Conservation (phyloP, 2,329 filamentous ascomycete genomes). For the Claviceps digitariae region DNA sequence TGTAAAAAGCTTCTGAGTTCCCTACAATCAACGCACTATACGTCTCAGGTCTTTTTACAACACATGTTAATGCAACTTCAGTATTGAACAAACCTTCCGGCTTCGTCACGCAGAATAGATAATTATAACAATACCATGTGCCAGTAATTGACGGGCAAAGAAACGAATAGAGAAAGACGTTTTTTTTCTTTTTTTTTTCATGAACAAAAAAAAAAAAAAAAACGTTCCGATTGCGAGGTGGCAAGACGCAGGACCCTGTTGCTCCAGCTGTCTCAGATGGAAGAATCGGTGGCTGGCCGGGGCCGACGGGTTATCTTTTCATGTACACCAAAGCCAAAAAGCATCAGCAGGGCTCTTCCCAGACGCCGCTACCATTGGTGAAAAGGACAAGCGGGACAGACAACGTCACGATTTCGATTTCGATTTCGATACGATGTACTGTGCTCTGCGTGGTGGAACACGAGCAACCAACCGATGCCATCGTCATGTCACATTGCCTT, state of each 20-base stretch:
- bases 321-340: not conserved
- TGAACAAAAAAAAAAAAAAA: not conserved
- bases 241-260: not conserved
- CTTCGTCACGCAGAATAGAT: not conserved
- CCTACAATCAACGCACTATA: not conserved
- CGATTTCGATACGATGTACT: not conserved
- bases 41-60: not conserved
- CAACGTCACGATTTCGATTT: not conserved
- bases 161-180: not conserved
- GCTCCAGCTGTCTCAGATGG: not conserved
- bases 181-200: no score
- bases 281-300: not conserved
- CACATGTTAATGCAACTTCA: no score
- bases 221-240: not conserved
- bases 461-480: not conserved
- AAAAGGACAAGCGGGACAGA: not conserved
- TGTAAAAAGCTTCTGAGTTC: not conserved
- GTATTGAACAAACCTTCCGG: no score
- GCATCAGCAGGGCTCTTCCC: not conserved
- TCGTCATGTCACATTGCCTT: not conserved
- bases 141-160: not conserved
- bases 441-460: not conserved
- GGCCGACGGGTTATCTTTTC: not conserved
- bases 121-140: not conserved
- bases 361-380: not conserved